Percentiles rank a stretch among this genome's conserved stretches.
Evolutionary conservation across 108 stramenopile genomes (phyloP).

Genomic region (Skeletonema tropicum): DNA sequence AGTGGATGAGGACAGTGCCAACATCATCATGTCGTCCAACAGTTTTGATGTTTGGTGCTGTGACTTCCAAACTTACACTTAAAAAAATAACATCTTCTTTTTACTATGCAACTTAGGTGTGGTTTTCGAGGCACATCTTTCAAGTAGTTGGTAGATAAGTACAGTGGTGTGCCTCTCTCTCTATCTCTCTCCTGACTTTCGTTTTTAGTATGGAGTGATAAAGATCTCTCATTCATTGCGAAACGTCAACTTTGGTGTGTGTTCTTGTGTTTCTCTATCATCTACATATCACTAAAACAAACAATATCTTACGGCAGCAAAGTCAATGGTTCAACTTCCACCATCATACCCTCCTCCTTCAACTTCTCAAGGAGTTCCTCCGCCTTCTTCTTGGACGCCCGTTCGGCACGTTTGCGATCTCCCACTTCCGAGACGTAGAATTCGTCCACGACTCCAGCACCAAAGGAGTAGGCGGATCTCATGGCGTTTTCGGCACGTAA

Average conservation of each 20-base stretch:
- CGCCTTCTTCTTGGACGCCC: constrained; percentile 37
- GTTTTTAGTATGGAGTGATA: not conserved
- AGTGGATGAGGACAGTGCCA: too few relatives aligned
- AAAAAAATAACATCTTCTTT: too few relatives aligned
- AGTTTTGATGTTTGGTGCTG: too few relatives aligned
- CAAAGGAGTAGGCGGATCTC: constrained; percentile 36
- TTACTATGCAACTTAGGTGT: too few relatives aligned
- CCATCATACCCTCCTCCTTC: constrained; percentile 35
- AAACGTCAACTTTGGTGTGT: not conserved
- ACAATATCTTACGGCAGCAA: not conserved
- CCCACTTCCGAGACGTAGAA: constrained; percentile 35
- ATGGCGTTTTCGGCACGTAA: constrained; percentile 41
- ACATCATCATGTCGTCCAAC: too few relatives aligned
- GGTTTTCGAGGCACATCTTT: too few relatives aligned
- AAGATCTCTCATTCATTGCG: not conserved
- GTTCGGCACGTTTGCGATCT: constrained; percentile 19
- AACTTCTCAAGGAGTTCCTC: constrained; percentile 37
- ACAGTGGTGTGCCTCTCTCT: too few relatives aligned
- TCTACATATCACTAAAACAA: not conserved
- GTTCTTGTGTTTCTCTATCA: too few relatives aligned
- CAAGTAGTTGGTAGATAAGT: too few relatives aligned
- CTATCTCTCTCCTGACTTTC: not conserved
- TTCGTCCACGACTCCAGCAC: constrained; percentile 45
- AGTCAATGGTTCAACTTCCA: constrained; percentile 42
- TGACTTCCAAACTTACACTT: too few relatives aligned